Evolutionary conservation across 768 basidiomycete species (phyloP).

Genomic region (Tricholoma hemisulphureum): DNA sequence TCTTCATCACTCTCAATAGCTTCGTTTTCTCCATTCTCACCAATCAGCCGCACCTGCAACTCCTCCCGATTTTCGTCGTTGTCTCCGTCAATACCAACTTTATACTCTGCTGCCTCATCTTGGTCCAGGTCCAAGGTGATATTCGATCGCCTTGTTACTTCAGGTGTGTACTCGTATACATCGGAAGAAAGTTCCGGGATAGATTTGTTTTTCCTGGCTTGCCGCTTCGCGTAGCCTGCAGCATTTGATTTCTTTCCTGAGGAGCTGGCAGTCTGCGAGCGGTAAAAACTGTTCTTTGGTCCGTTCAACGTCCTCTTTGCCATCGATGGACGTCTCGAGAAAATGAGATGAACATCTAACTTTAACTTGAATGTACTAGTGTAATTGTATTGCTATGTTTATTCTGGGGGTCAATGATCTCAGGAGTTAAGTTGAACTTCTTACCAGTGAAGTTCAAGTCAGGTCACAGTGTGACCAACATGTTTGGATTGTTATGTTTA

Average conservation of each 20-base stretch:
- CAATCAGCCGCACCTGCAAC: slow-evolving; percentile 47
- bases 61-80: slow-evolving; percentile 38
- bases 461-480: too few species aligned
- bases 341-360: too few species aligned
- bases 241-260: slow-evolving; percentile 38
- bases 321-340: too few species aligned
- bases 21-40: slow-evolving; percentile 51
- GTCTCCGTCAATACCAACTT: slow-evolving; percentile 42
- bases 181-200: slow-evolving; percentile 39
- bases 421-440: too few species aligned
- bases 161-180: slow-evolving; percentile 63
- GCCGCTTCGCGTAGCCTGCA: slow-evolving; percentile 51
- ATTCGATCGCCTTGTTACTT: slow-evolving; percentile 49
- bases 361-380: too few species aligned
- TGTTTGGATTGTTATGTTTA: too few species aligned
- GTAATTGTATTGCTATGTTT: too few species aligned
- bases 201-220: slow-evolving; percentile 42
- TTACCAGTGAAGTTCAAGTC: too few species aligned
- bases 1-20: slow-evolving; percentile 68
- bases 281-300: slow-evolving; percentile 1
- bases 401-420: too few species aligned
- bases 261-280: slow-evolving; percentile 17
- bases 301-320: slow-evolving; percentile 6
- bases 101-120: slow-evolving; percentile 48
- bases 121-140: slow-evolving; percentile 54